Evolutionary conservation across 257 asterid species (phyloP), one percentile per base, ranked within the genome.

Genomic region (Asclepias syriaca): DNA sequence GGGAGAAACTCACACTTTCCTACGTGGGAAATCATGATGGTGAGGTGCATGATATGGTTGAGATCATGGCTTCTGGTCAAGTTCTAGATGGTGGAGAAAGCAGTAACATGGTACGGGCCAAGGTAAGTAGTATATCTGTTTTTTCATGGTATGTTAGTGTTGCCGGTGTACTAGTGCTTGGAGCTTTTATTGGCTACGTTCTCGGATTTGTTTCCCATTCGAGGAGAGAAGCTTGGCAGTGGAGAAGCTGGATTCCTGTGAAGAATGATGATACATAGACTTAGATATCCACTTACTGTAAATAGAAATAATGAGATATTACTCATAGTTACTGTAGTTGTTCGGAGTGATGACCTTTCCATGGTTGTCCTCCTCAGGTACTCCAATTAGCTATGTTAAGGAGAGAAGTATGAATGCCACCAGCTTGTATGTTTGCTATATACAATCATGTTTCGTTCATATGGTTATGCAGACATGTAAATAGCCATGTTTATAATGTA

Each of bases 11-110:
- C 5, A 83, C 81, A 1, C 67, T 93, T 66, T 89, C 92, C 9
- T 93, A 89, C 19, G 84, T 93, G 27, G 98, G 98, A 64, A 93
- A 91, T 74, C 97, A 93, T 65, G 97, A 91, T 5, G 98, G 96
- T 0, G 86, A 85, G 78, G 97, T 87, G 75, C 98, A 93, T 46
- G 98, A 91, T 66, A 70, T n/a, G 50, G 90, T 93, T 72, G 97
- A 91, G 82, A 89, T 93, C 71, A 32, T 83, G 87, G 96, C 97
- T 32, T 84, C 97, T 0, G 97, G 96, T 54, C 88, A 80, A 75
- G 88, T 81, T 75, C 55, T 77, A 66, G 87, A 72, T 49, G 93
- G 92, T n/a, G 82, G 29, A 55, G 77, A 60, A 67, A 34, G 2
- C 53, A 78, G 40, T 18, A 78, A 66, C 7, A 68, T 37, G 51